phyloP scores from a whole-genome alignment of 805 yeast genomes.

The Pichia ethanolica region DNA sequence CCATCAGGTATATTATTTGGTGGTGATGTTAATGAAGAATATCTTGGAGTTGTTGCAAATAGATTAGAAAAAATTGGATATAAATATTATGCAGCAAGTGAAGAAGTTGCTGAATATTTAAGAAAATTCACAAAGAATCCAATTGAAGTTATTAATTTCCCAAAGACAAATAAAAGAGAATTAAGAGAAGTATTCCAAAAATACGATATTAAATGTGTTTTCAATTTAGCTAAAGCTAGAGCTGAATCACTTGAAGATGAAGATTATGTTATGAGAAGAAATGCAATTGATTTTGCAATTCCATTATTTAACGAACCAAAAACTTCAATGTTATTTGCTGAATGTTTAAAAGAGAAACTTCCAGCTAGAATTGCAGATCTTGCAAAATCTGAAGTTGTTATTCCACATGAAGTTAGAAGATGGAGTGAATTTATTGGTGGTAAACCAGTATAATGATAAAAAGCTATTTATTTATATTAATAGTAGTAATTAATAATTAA shows the following conservation, averaged over 20 bases:
- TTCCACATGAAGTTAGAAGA: constrained; percentile 83
- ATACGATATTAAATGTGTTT: constrained; percentile 76
- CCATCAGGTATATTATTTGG: constrained; percentile 89
- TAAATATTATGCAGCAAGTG: constrained; percentile 71
- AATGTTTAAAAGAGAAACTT: constrained; percentile 69
- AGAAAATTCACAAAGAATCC: constrained; percentile 36
- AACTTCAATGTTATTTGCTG: constrained; percentile 81
- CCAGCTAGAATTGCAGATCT: constrained; percentile 45
- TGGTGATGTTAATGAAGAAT: constrained; percentile 74
- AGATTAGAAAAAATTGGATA: constrained; percentile 69
- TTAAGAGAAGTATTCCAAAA: constrained; percentile 89
- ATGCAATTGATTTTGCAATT: constrained; percentile 95
- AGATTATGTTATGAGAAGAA: constrained; percentile 97
- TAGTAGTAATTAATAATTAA: too few relatives aligned
- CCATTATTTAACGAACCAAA: constrained; percentile 96
- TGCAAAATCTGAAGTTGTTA: constrained; percentile 34
- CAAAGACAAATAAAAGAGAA: constrained; percentile 86
- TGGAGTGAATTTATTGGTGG: constrained; percentile 98
- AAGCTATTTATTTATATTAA: too few relatives aligned
- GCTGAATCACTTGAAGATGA: constrained; percentile 80
- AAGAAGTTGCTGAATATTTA: constrained; percentile 65
- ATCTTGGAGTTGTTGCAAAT: constrained; percentile 66
- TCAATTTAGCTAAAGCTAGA: constrained; percentile 85
- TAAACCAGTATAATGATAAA: constrained; percentile 54
- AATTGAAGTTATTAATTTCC: constrained; percentile 75